A percentile compares a stretch with the other conserved stretches of the same genome.
These are phyloP conservation scores for Panicum miliaceum DNA, from an alignment of 176 grass and related monocot genomes.

Conservation along the genomic window DNA sequence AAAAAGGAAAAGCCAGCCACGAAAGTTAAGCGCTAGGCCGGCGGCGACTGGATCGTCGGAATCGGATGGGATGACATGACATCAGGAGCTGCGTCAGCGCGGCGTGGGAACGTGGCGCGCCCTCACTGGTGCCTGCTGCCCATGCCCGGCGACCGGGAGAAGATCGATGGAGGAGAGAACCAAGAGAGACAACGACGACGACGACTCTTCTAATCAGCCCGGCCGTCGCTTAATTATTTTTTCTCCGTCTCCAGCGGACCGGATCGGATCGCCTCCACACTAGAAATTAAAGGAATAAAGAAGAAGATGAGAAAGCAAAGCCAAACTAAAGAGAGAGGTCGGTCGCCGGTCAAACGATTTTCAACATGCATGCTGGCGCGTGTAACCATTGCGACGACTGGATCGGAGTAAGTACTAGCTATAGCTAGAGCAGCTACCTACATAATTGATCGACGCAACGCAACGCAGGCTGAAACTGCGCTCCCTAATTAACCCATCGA, in stretches of 20 bases:
- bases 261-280: too few species aligned
- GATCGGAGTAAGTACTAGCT: too few species aligned
- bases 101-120: constrained; percentile 41
- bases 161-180: constrained; percentile 2
- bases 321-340: too few species aligned
- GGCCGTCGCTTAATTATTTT: too few species aligned
- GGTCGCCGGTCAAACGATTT: constrained; percentile 20
- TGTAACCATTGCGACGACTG: too few species aligned
- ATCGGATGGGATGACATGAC: constrained; percentile 38
- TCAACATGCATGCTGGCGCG: constrained; percentile 4
- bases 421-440: background rate
- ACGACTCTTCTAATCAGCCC: too few species aligned
- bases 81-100: constrained; percentile 79
- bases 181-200: too few species aligned
- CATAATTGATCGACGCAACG: background rate
- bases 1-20: constrained; percentile 25
- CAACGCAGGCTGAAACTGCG: background rate
- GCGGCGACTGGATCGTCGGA: background rate
- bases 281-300: too few species aligned
- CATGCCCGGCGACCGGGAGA: too few species aligned
- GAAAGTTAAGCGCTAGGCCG: background rate
- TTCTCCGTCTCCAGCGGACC: too few species aligned
- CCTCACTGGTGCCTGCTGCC: background rate
- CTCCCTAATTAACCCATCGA: too few species aligned
- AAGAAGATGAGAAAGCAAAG: too few species aligned